Evolutionary conservation across 2,329 filamentous ascomycete species (phyloP).

Genomic region (Graphilbum fragrans): DNA sequence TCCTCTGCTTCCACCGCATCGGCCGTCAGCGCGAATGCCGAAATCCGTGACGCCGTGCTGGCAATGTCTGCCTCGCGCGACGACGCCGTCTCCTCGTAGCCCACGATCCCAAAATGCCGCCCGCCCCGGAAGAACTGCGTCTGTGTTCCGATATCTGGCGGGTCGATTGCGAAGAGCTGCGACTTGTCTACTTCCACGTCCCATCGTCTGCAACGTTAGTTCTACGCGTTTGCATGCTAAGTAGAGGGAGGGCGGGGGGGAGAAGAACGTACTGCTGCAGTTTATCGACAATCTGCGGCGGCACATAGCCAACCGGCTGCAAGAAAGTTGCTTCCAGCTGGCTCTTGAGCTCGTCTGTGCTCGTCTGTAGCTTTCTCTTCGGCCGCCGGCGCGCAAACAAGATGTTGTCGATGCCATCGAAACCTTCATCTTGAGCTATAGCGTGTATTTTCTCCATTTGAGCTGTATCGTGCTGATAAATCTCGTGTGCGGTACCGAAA

Average conservation of each 20-base stretch:
- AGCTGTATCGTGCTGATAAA: too few species aligned
- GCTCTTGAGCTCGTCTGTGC: slow-evolving; percentile 46
- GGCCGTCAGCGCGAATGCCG: slow-evolving; percentile 62
- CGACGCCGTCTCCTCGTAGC: slow-evolving; percentile 88
- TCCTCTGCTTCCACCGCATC: slow-evolving; percentile 44
- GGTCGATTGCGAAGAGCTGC: slow-evolving; percentile 76
- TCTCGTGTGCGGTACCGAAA: too few species aligned
- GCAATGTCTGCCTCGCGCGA: slow-evolving; percentile 83
- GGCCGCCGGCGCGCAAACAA: slow-evolving; percentile 7
- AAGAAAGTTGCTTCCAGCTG: slow-evolving; percentile 69
- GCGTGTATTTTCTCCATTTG: background rate
- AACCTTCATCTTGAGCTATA: slow-evolving; percentile 1
- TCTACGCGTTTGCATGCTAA: too few species aligned
- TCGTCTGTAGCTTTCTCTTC: background rate
- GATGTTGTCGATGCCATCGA: slow-evolving; percentile 6
- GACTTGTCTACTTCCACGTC: slow-evolving; percentile 67
- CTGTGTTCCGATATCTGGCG: slow-evolving; percentile 88
- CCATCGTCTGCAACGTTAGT: slow-evolving; percentile 43
- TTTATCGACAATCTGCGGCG: slow-evolving; percentile 72
- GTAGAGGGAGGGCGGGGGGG: too few species aligned
- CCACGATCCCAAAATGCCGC: slow-evolving; percentile 81
- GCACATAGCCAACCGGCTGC: slow-evolving; percentile 68
- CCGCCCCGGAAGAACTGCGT: slow-evolving; percentile 87
- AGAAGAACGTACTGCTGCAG: slow-evolving; percentile 65
- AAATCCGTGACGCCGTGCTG: slow-evolving; percentile 77